These are phyloP conservation scores for Cercospora beticola DNA, from an alignment of 2,329 filamentous ascomycete species.

Conservation along the genomic window DNA sequence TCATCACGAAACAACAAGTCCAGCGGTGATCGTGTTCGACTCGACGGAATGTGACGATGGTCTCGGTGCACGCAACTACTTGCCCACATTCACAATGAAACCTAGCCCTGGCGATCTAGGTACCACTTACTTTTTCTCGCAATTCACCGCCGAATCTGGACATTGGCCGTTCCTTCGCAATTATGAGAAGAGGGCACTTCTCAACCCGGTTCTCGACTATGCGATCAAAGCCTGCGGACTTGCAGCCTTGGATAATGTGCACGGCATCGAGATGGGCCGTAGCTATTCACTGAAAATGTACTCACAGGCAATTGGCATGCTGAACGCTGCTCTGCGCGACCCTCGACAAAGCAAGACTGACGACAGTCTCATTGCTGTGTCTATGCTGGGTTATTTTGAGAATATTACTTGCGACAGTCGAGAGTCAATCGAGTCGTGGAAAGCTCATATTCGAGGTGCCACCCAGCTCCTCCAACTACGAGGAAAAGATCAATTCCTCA, in stretches of 20 bases:
- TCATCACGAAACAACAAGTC: background rate
- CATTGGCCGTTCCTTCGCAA: conserved; percentile 34
- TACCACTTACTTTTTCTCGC: conserved; percentile 34
- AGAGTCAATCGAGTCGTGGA: conserved; percentile 39
- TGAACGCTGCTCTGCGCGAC: conserved; percentile 37
- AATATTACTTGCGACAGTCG: conserved; percentile 36
- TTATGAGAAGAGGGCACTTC: conserved; percentile 11
- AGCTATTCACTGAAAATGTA: conserved; percentile 32
- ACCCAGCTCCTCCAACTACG: conserved; percentile 39
- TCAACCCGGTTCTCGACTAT: conserved; percentile 33
- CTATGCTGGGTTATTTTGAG: conserved; percentile 42
- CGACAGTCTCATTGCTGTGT: conserved; percentile 38
- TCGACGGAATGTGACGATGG: background rate
- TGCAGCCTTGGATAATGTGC: conserved; percentile 34
- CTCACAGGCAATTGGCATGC: conserved; percentile 34
- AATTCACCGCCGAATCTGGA: conserved; percentile 30
- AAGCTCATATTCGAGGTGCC: conserved; percentile 41
- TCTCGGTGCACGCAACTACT: background rate
- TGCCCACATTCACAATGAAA: conserved; percentile 19
- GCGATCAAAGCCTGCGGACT: conserved; percentile 37
- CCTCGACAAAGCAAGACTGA: conserved; percentile 34
- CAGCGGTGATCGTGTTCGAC: conserved; percentile 1
- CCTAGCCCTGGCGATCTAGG: conserved; percentile 31
- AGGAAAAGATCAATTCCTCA: conserved; percentile 34
- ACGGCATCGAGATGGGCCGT: conserved; percentile 25